Percentiles rank a stretch among this genome's conserved stretches.
Evolutionary conservation across 1,139 yeast species (phyloP).

Genomic region (Diutina catenulata): DNA sequence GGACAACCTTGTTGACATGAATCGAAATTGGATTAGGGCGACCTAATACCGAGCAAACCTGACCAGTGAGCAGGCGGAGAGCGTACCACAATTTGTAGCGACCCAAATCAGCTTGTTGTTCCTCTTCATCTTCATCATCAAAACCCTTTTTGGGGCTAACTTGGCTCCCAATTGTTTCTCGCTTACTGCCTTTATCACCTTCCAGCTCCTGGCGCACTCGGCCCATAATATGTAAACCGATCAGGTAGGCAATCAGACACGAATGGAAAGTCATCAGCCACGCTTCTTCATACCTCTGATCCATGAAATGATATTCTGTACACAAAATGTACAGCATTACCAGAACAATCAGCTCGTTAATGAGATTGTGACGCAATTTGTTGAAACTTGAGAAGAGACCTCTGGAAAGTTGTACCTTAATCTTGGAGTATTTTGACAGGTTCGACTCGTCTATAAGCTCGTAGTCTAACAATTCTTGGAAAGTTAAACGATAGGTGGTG

Average conservation of each 20-base stretch:
- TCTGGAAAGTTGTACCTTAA: slow-evolving; percentile 7
- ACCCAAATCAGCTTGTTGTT: slow-evolving; percentile 13
- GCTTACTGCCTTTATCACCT: slow-evolving; percentile 8
- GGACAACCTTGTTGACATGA: slow-evolving; percentile 29
- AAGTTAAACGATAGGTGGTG: slow-evolving; percentile 27
- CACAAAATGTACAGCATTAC: slow-evolving; percentile 39
- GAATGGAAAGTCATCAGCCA: slow-evolving; percentile 39
- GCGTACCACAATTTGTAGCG: slow-evolving; percentile 40
- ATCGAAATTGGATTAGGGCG: slow-evolving; percentile 46
- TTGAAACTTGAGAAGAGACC: slow-evolving; percentile 25
- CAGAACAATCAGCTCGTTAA: slow-evolving; percentile 34
- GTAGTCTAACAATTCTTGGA: slow-evolving; percentile 14
- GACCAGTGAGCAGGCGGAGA: slow-evolving; percentile 34
- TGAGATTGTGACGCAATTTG: slow-evolving; percentile 32
- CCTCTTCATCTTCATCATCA: slow-evolving; percentile 13
- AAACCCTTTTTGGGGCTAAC: slow-evolving; percentile 7
- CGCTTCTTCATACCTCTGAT: slow-evolving; percentile 37
- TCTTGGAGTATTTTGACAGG: neutral
- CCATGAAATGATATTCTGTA: slow-evolving; percentile 37
- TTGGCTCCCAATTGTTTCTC: slow-evolving; percentile 7
- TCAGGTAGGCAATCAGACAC: slow-evolving; percentile 37
- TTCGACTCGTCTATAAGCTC: neutral
- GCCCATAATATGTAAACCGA: slow-evolving; percentile 39
- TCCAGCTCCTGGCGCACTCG: slow-evolving; percentile 17
- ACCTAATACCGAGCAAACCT: slow-evolving; percentile 40